Evolutionary conservation across 2,329 filamentous ascomycete species (phyloP), one percentile per base, ranked within the genome.

Genomic region (Penicillium sp.): DNA sequence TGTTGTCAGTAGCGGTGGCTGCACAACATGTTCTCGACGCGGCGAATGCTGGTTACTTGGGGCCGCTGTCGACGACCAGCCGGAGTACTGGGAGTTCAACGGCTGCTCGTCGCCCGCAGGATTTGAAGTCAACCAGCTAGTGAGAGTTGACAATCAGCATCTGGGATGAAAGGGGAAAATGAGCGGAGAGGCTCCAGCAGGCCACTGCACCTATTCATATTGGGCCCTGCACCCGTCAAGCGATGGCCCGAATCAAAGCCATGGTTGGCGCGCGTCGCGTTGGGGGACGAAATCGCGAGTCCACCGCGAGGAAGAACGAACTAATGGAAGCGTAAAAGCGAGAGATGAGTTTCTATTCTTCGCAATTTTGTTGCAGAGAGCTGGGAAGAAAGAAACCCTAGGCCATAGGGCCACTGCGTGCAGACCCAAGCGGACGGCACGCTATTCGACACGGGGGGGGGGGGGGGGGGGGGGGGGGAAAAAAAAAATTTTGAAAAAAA

Each of bases 1-100:
- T 41, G 69, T 70, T 25, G 64, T 71, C 48, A 73, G 53, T 43
- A 67, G 53, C 27, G 67, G 68, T 34, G 66, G 69, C 50, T 67
- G 62, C 43, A 63, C 53, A 29, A 62, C 66, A 65, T 70, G 60
- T 42, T 69, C 67, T 51, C 67, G 66, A 53, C 66, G 68, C 27
- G 65, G 60, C 36, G 67, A 67, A 26, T 51, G 50, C 39, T 62
- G 65, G 40, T 60, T 62, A 51, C 54, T 56, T 41, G 54, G 45
- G 36, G 48, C 47, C 45, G 57, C 55, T 46, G 60, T 43, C 28
- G 56, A 54, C 42, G 61, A 54, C 58, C 60, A 62, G 54, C 60
- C 54, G 39, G 50, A 46, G 37, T 50, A 50, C 36, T 64, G 56
- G 34, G 54, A 44, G 43, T 51, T 56, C 50, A 51, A 45, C 45